These are phyloP conservation scores for Skeletonema potamos DNA, from an alignment of 108 stramenopile species.

Conservation along the genomic window DNA sequence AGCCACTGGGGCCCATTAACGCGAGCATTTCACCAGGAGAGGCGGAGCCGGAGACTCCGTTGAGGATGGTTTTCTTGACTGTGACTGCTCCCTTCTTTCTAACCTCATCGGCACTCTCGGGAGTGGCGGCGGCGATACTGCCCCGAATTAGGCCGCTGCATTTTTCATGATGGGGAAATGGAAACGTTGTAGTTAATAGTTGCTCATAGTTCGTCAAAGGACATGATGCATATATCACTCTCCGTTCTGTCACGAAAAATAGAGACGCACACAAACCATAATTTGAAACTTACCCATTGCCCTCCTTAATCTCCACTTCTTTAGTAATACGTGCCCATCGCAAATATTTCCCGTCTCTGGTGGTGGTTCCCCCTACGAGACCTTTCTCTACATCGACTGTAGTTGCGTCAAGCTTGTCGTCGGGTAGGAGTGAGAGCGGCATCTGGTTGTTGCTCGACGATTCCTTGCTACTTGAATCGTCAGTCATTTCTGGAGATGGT, in stretches of 20 bases:
- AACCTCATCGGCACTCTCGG: neutral
- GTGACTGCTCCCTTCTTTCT: constrained; percentile 1
- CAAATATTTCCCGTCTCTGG: constrained; percentile 2
- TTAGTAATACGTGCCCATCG: constrained; percentile 29
- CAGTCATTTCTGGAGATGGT: neutral
- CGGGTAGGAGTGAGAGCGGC: neutral
- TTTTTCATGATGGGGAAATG: too few species aligned
- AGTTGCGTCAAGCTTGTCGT: neutral
- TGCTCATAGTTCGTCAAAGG: too few species aligned
- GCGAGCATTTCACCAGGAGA: constrained; percentile 66
- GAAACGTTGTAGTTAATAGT: too few species aligned
- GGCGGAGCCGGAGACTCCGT: constrained; percentile 64
- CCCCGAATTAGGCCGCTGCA: constrained; percentile 16
- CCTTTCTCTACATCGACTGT: neutral
- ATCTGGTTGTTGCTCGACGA: neutral
- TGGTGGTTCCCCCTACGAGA: neutral
- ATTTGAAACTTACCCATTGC: neutral
- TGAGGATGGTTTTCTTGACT: constrained; percentile 51
- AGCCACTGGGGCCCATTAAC: constrained; percentile 77
- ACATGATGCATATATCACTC: too few species aligned
- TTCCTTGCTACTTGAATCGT: neutral
- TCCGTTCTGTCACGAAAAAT: neutral
- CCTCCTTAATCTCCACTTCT: constrained; percentile 22
- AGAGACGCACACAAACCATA: neutral
- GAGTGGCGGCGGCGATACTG: constrained; percentile 13